Percentiles rank a stretch among this genome's conserved stretches.
Evolutionary conservation across 805 yeast species (phyloP).

Genomic region (Metschnikowia colocasiae): DNA sequence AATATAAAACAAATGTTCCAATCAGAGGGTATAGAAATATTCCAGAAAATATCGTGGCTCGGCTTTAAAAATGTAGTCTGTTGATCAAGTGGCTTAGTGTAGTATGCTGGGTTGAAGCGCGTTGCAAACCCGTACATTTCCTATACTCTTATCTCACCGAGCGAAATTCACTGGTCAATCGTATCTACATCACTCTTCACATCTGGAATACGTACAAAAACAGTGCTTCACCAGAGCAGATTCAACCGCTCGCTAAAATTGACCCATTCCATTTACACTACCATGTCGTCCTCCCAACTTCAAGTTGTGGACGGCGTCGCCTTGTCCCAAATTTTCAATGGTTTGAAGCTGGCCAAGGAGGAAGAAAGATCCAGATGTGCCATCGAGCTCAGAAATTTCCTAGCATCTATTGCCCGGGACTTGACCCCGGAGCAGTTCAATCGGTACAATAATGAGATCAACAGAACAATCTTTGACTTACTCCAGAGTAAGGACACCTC

Average conservation of each 20-base stretch:
- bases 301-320: conserved; percentile 43
- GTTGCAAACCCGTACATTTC: conserved; percentile 16
- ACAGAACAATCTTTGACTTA: conserved; percentile 81
- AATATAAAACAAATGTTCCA: background rate
- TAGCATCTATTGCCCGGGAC: conserved; percentile 74
- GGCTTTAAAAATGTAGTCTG: background rate
- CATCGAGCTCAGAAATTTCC: conserved; percentile 61
- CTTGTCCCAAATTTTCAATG: conserved; percentile 50
- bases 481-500: conserved; percentile 68
- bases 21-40: background rate
- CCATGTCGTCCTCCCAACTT: conserved; percentile 17
- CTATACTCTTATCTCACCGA: background rate
- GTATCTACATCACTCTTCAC: background rate
- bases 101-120: background rate
- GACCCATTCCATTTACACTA: background rate
- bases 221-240: background rate
- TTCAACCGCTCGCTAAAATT: background rate
- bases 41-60: background rate
- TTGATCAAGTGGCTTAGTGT: background rate
- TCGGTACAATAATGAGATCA: conserved; percentile 77
- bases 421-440: conserved; percentile 77
- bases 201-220: background rate
- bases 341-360: conserved; percentile 43
- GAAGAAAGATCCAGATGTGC: conserved; percentile 56
- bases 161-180: background rate